phyloP scores from a whole-genome alignment of 768 basidiomycete species.

The Lactifluus rugatus region DNA sequence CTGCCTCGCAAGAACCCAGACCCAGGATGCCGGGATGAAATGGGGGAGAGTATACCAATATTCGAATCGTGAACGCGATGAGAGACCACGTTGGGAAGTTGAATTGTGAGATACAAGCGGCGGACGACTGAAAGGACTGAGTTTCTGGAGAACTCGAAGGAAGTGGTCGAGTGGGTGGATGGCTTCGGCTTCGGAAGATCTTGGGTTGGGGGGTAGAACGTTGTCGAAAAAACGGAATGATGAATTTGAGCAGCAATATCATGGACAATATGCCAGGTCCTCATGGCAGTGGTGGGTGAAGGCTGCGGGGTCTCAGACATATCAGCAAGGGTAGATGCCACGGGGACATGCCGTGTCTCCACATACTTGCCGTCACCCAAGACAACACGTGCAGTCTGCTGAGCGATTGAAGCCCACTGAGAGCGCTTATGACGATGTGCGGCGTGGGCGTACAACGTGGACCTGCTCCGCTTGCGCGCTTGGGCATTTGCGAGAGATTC shows the following conservation, averaged over 20 bases:
- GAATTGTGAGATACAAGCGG: constrained; percentile 6
- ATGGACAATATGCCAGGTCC: constrained; percentile 18
- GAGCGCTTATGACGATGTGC: constrained; percentile 16
- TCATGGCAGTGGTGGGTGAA: constrained; percentile 3
- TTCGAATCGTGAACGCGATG: constrained; percentile 1
- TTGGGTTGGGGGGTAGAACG: constrained; percentile 7
- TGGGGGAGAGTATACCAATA: constrained; percentile 12
- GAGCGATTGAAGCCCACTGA: constrained; percentile 14
- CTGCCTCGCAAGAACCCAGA: constrained; percentile 12
- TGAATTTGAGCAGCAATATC: constrained; percentile 15
- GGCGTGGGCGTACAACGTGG: constrained; percentile 4
- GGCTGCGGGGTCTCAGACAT: constrained; percentile 11
- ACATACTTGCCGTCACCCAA: constrained; percentile 20
- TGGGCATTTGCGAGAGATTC: not conserved
- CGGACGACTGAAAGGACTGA: constrained; percentile 14
- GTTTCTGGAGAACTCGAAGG: constrained; percentile 15
- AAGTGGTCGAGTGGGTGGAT: not conserved
- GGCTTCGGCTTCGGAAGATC: not conserved
- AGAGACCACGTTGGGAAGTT: not conserved
- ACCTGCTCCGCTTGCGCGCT: not conserved
- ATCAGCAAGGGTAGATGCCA: constrained; percentile 16
- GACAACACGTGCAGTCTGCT: constrained; percentile 17
- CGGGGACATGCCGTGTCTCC: constrained; percentile 17
- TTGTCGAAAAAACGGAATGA: constrained; percentile 6
- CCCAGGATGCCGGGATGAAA: constrained; percentile 11